A percentile compares a stretch with the other conserved stretches of the same genome.
phyloP scores from a whole-genome alignment of 306 rosid species.

The Quillaja saponaria region DNA sequence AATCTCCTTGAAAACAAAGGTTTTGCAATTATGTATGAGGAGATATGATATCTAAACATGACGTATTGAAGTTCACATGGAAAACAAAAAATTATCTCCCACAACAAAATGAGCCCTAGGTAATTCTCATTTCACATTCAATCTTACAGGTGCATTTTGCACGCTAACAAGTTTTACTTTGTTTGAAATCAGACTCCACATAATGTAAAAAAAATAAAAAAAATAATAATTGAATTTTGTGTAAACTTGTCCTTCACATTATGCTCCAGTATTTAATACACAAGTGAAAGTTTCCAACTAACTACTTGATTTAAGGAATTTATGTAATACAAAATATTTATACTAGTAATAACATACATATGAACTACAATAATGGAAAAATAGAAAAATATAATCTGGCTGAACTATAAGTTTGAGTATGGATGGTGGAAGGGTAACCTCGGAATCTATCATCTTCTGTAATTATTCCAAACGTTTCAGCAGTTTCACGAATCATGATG shows the following conservation, averaged over 20 bases:
- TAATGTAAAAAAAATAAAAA: no score
- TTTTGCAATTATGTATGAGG: no score
- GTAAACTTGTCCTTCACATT: no score
- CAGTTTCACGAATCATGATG: constrained; percentile 81
- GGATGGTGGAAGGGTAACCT: constrained; percentile 47
- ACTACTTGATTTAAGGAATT: neutral
- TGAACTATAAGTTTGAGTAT: no score
- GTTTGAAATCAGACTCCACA: neutral
- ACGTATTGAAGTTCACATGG: no score
- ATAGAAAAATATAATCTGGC: neutral
- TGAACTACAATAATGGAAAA: neutral
- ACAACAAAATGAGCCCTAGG: no score
- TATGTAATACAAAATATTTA: no score
- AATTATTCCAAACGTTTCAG: constrained; percentile 78
- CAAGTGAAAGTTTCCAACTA: constrained; percentile 41
- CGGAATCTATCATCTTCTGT: constrained; percentile 58
- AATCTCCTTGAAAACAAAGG: no score
- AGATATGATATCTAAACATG: no score
- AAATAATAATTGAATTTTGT: no score
- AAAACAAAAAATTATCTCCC: no score
- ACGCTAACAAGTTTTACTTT: neutral
- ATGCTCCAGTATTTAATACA: neutral
- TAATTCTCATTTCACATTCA: neutral
- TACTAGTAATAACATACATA: neutral
- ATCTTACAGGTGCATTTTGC: neutral